Evolutionary conservation across 176 grass and related monocot species (phyloP).

Genomic region (Triticum monococcum): DNA sequence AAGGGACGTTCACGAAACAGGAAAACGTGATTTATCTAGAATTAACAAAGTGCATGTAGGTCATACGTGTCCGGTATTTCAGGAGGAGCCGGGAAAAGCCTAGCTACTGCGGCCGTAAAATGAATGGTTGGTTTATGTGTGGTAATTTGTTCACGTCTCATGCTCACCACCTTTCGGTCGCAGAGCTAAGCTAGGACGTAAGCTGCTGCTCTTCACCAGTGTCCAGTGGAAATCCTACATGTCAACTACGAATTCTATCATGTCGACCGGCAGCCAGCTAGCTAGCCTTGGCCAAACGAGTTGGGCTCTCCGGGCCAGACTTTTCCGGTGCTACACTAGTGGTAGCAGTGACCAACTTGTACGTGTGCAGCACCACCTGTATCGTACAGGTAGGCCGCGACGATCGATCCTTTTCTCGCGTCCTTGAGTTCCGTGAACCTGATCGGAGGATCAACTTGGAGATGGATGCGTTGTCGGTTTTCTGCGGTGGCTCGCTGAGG

Average conservation of each 20-base stretch:
- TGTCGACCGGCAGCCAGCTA: neutral
- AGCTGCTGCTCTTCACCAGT: neutral
- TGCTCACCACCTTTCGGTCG: neutral
- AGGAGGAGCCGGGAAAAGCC: neutral
- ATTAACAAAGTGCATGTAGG: neutral
- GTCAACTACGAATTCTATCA: neutral
- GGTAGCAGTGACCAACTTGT: neutral
- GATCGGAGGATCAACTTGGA: neutral
- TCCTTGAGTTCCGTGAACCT: neutral
- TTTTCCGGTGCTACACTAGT: neutral
- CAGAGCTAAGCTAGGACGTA: neutral
- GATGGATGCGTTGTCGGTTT: conserved; percentile 18
- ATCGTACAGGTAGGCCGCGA: neutral
- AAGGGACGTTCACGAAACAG: neutral
- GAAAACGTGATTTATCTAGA: neutral
- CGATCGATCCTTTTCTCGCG: neutral
- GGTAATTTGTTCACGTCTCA: neutral
- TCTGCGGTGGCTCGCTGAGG: neutral
- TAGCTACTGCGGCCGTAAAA: no score
- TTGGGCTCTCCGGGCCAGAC: conserved; percentile 5
- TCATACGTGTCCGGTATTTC: neutral
- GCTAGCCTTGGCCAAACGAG: neutral
- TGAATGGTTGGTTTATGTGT: neutral
- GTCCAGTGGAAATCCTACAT: conserved; percentile 1
- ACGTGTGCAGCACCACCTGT: neutral